Conservation (phyloP, 495 filamentous ascomycete species). For the Podospora anserina region DNA sequence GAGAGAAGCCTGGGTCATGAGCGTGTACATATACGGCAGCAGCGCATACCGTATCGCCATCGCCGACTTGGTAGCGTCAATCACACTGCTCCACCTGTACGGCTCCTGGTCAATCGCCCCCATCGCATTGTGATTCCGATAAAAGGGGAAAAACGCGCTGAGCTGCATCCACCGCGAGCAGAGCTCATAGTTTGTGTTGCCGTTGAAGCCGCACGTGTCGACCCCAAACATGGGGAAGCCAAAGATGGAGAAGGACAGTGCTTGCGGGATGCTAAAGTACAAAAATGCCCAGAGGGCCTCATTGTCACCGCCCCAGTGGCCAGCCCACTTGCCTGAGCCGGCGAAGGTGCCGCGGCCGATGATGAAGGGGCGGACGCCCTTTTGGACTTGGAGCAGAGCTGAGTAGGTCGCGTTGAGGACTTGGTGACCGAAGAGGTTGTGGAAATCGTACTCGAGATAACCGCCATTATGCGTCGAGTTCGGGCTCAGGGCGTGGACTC, state of each 20-base stretch:
- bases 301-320: constrained; percentile 90
- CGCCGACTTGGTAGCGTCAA: constrained; percentile 60
- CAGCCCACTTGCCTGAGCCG: constrained; percentile 74
- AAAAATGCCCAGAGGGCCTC: constrained; percentile 63
- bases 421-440: constrained; percentile 72
- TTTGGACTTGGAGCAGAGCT: constrained; percentile 60
- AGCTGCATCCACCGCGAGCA: constrained; percentile 88
- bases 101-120: constrained; percentile 67
- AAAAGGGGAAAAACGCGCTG: constrained; percentile 83
- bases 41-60: constrained; percentile 74
- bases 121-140: constrained; percentile 75
- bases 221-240: constrained; percentile 87
- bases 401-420: constrained; percentile 79
- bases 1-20: constrained; percentile 66
- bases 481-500: constrained; percentile 67
- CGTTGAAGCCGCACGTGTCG: constrained; percentile 77
- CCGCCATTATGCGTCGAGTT: constrained; percentile 77
- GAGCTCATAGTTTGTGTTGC: constrained; percentile 69
- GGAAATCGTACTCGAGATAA: constrained; percentile 73
- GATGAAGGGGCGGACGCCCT: constrained; percentile 74
- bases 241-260: constrained; percentile 73
- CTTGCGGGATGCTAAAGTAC: constrained; percentile 79
- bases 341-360: constrained; percentile 82
- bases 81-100: constrained; percentile 69
- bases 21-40: constrained; percentile 79